Percentiles rank a stretch among this genome's conserved stretches.
Evolutionary conservation across 805 yeast species (phyloP).

Genomic region (Starmerella stigmatis): DNA sequence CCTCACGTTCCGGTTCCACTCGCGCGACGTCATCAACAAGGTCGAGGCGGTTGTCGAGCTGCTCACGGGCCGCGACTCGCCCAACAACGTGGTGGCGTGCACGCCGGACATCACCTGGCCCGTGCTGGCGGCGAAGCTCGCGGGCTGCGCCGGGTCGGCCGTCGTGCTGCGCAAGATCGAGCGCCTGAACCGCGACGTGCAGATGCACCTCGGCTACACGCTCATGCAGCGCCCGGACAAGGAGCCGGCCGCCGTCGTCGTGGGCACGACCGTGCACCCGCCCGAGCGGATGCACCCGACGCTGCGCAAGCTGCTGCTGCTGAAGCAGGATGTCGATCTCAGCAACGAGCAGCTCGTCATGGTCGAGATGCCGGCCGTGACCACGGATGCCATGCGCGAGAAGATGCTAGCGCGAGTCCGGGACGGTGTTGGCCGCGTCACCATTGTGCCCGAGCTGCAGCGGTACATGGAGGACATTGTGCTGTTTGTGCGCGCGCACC

Average conservation of each 20-base stretch:
- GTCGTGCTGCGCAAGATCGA: conserved; percentile 12
- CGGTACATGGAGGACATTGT: conserved; percentile 50
- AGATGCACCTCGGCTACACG: conserved; percentile 16
- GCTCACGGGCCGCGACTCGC: conserved; percentile 1
- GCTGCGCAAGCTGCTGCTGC: conserved; percentile 16
- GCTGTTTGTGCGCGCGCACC: conserved; percentile 43
- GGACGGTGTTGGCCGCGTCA: conserved; percentile 22
- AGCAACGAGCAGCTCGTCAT: conserved; percentile 7
- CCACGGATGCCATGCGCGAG: neutral
- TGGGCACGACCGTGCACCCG: conserved; percentile 10
- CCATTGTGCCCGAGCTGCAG: conserved; percentile 41
- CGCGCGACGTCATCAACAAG: conserved; percentile 10
- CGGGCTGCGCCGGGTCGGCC: neutral
- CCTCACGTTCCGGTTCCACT: neutral
- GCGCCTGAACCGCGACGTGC: conserved; percentile 7
- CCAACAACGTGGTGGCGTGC: conserved; percentile 6
- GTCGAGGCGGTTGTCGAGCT: conserved; percentile 2
- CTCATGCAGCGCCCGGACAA: conserved; percentile 4
- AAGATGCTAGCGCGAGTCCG: conserved; percentile 2
- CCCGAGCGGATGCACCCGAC: conserved; percentile 11
- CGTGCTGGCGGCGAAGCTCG: conserved; percentile 1
- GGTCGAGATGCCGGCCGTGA: conserved; percentile 12
- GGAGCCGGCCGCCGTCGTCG: conserved; percentile 4
- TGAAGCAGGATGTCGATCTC: conserved; percentile 12
- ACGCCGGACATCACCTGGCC: conserved; percentile 11